Percentiles rank a stretch among this genome's conserved stretches.
phyloP scores from a whole-genome alignment of 1,284 basidiomycete species.

The Austroboletus niveus region DNA sequence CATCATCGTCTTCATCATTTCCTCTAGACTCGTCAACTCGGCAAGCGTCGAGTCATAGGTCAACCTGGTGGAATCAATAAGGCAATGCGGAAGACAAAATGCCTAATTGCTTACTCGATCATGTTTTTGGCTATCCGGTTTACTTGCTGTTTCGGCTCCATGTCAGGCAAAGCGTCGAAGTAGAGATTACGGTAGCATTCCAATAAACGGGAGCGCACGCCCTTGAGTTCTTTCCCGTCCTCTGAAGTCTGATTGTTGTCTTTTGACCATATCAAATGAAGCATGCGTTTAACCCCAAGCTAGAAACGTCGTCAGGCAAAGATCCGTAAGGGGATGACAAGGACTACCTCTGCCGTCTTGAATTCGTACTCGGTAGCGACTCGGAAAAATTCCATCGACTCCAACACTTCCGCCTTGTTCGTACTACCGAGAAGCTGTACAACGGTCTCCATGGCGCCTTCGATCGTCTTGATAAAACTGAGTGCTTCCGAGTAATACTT shows the following conservation, averaged over 20 bases:
- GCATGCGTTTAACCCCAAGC: conserved; percentile 91
- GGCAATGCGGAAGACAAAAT: not conserved
- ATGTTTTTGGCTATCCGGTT: conserved; percentile 98
- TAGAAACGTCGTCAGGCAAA: conserved; percentile 29
- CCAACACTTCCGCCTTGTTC: conserved; percentile 91
- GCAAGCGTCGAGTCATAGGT: conserved; percentile 92
- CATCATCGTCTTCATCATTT: conserved; percentile 96
- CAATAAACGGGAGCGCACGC: conserved; percentile 82
- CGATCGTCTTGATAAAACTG: conserved; percentile 82
- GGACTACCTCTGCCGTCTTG: conserved; percentile 65
- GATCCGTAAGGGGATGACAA: not conserved
- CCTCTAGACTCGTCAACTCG: conserved; percentile 93
- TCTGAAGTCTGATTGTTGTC: conserved; percentile 85
- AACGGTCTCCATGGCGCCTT: conserved; percentile 74
- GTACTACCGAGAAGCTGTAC: conserved; percentile 84
- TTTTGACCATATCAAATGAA: conserved; percentile 97
- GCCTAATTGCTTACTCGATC: conserved; percentile 71
- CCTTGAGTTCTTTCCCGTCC: conserved; percentile 87
- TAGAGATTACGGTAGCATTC: conserved; percentile 90
- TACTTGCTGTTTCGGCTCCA: conserved; percentile 82
- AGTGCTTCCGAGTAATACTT: conserved; percentile 89
- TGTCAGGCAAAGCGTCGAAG: conserved; percentile 75
- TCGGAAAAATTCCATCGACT: conserved; percentile 94
- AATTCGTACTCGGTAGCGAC: conserved; percentile 84
- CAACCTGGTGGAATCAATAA: conserved; percentile 46